Base-by-base conservation (phyloP, 1,139 yeast genomes). In the Spathaspora sp. region DNA sequence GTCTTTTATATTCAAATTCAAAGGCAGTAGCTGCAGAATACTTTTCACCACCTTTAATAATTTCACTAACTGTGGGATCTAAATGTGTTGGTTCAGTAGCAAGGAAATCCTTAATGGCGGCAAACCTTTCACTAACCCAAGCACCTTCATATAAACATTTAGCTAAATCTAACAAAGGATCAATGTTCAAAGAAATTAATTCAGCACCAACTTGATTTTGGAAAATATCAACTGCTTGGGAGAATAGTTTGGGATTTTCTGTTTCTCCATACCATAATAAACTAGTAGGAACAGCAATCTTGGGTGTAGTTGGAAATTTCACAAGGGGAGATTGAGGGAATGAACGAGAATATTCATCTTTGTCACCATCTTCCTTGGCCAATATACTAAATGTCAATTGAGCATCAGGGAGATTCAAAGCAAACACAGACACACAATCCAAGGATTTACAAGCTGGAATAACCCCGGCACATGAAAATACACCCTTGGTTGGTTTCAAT, bases 371-470 rank as follows among this genome's bases (percentile, higher is more conserved):
- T 43, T 81, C 81, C 53, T 82, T 66, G 9, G 95, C 90, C 74
- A 89, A 71, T 43, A 89, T 66, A 48, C 78, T 74, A 63, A 89
- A 86, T 17, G 83, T 78, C 33, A 79, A 63, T 68, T 90, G 96
- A 17, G 97, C 97, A 65, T 93, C 99, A 42, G 76, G 73, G 51
- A 91, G 67, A 53, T 83, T 87, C 51, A 86, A 70, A 1, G 97
- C 72, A 63, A 93, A 90, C 39, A 91, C 77, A 13, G 96, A 88
- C 18, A 89, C 95, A 67, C 97, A 89, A 65, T 93, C 99, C 51
- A 93, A 76, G 1, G 97, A 89, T 64, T 86, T 88, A 68, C 98
- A 91, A 13, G 98, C 98, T n/a, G 98, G 98, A 5, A 93, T 95
- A 23, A 93, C 96, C 47, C 98, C 98, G 8, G 74, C 65, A 50